Conservation (phyloP, 108 stramenopile genomes). For the Pseudonitzschia delicatissima region DNA sequence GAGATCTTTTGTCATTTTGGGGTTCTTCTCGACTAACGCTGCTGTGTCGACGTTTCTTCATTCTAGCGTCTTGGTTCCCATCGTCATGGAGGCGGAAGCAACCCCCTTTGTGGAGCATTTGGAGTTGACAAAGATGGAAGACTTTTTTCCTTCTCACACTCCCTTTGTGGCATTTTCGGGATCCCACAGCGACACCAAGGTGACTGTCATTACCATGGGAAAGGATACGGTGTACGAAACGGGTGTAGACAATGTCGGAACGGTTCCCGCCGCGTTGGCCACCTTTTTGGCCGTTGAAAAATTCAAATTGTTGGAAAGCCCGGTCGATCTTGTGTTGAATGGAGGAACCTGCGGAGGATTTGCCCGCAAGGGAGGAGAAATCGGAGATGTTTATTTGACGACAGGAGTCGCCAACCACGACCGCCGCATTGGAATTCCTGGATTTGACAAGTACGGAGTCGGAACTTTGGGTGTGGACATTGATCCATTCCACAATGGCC, state of each 20-base stretch:
- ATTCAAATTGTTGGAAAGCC: constrained; percentile 12
- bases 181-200: constrained; percentile 62
- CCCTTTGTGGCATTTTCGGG: constrained; percentile 85
- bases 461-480: constrained; percentile 59
- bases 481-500: constrained; percentile 35
- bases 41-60: neutral
- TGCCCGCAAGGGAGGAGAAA: constrained; percentile 75
- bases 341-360: constrained; percentile 98
- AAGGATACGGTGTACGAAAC: constrained; percentile 80
- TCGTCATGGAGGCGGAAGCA: constrained; percentile 96
- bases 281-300: constrained; percentile 78
- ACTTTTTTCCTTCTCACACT: constrained; percentile 71
- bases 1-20: neutral
- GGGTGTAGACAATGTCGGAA: constrained; percentile 93
- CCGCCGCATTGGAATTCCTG: constrained; percentile 95
- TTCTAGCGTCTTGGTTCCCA: constrained; percentile 68
- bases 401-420: constrained; percentile 92
- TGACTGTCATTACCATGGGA: constrained; percentile 91
- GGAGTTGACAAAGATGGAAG: constrained; percentile 47
- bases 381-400: constrained; percentile 92
- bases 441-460: constrained; percentile 84
- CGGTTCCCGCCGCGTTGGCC: constrained; percentile 80
- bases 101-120: constrained; percentile 82
- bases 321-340: constrained; percentile 84
- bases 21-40: neutral